These are phyloP conservation scores for Camellia sinensis DNA, from an alignment of 148 eudicot genomes.

Conservation along the genomic window DNA sequence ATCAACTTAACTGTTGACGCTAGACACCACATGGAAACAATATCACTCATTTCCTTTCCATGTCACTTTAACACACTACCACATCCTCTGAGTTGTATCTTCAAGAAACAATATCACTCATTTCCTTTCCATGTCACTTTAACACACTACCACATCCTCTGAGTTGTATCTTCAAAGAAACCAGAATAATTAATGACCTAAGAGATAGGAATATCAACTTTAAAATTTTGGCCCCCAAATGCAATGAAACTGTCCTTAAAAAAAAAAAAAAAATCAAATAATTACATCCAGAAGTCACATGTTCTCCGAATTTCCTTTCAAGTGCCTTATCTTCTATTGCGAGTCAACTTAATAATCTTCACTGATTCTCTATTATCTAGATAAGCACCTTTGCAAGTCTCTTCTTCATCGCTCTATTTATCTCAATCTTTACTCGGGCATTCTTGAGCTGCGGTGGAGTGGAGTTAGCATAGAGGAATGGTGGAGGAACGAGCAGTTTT, in stretches of 20 bases:
- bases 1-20: too few species aligned
- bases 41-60: background rate
- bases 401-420: slow-evolving; percentile 82
- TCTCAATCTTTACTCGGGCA: slow-evolving; percentile 79
- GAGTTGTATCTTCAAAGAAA: background rate
- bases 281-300: background rate
- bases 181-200: background rate
- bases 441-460: slow-evolving; percentile 97
- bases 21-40: background rate
- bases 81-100: background rate
- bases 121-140: background rate
- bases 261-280: background rate
- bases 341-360: background rate
- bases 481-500: slow-evolving; percentile 99
- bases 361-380: slow-evolving; percentile 39
- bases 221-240: background rate
- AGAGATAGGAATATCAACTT: background rate
- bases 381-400: slow-evolving; percentile 98
- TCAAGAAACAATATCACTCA: background rate
- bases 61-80: background rate
- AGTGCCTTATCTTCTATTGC: background rate
- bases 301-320: background rate
- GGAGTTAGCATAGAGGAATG: slow-evolving; percentile 99
- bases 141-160: background rate
- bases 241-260: background rate